These are phyloP conservation scores for Phytophthora idaei DNA, from an alignment of 352 stramenopile genomes.

Conservation along the genomic window DNA sequence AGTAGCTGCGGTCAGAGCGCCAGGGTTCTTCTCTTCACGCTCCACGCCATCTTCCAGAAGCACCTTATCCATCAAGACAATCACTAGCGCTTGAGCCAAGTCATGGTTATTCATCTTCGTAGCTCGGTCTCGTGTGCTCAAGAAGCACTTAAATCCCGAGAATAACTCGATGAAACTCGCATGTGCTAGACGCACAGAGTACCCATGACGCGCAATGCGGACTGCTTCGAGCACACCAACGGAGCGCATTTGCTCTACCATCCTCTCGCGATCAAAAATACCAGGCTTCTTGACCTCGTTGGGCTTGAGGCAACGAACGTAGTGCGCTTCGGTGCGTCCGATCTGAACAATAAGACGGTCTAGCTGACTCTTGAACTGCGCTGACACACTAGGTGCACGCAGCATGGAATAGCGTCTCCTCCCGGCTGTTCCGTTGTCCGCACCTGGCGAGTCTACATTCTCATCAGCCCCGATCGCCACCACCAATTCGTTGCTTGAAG, in stretches of 20 bases:
- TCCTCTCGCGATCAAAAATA: slow-evolving; percentile 78
- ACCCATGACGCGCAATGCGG: slow-evolving; percentile 94
- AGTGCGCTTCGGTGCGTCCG: slow-evolving; percentile 95
- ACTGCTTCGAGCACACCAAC: slow-evolving; percentile 97
- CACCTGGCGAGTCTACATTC: slow-evolving; percentile 43
- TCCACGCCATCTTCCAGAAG: slow-evolving; percentile 33
- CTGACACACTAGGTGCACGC: slow-evolving; percentile 79
- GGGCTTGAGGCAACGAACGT: slow-evolving; percentile 98
- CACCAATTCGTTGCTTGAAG: slow-evolving; percentile 73
- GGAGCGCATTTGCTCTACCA: slow-evolving; percentile 98
- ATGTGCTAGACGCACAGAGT: slow-evolving; percentile 94
- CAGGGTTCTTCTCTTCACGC: slow-evolving; percentile 23
- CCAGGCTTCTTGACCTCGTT: slow-evolving; percentile 92
- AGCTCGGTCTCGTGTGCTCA: slow-evolving; percentile 25
- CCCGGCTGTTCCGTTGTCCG: slow-evolving; percentile 18
- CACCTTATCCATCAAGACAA: slow-evolving; percentile 45
- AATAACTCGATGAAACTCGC: slow-evolving; percentile 90
- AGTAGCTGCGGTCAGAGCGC: slow-evolving; percentile 18
- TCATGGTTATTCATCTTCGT: slow-evolving; percentile 41
- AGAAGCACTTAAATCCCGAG: slow-evolving; percentile 55
- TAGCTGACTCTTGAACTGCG: slow-evolving; percentile 94
- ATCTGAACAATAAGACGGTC: slow-evolving; percentile 94
- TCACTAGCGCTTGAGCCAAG: slow-evolving; percentile 34
- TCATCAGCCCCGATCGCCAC: slow-evolving; percentile 58
- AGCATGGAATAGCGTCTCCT: slow-evolving; percentile 58